Evolutionary conservation across 2,329 filamentous ascomycete species (phyloP), one percentile per base, ranked within the genome.

Genomic region (Alternaria conjuncta): DNA sequence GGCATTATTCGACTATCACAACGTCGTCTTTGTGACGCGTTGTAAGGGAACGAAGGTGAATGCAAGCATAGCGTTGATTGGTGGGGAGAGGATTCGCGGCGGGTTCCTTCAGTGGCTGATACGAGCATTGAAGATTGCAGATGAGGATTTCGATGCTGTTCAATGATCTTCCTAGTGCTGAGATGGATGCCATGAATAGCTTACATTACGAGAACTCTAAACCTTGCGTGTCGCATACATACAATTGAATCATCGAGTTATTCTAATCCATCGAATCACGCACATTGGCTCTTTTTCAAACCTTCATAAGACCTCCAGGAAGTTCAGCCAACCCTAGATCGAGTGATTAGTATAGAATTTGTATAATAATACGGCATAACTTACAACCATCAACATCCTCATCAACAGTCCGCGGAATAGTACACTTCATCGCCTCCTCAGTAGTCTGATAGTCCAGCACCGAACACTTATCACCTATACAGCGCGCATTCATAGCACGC

Each of bases 381-480:
- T 74, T 66, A 75, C 73, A 75, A 56, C 66, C 72, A 60, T 75
- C 74, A 11, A 75, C 53, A 21, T 75, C 63, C 53, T 77, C 73
- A 15, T 68, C 50, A 11, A 74, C 66, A 36, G 55, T 59, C 32
- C 51, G 63, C 12, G 66, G 61, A 9, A 66, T 51, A 7, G 71
- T 74, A 49, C 74, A 77, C 54, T 74, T 74, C 61, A 68, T 71
- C 20, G 71, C 71, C 25, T 74, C 66, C 51, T 74, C 71, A 0
- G 67, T 41, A 5, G 59, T 68, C 60, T 77, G 74, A 1, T 32
- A 55, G 43, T 74, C 69, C 30, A 76, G 28, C 23, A 64, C 67
- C 6, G 56, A 54, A 57, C 74, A 77, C 30, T 47, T 44, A 53
- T 75, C 71, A 18, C 69, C 71, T 21, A 56, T 65, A 60, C 74